Base-by-base conservation (phyloP, 2,329 filamentous ascomycete species). In the Colletotrichum trifolii region DNA sequence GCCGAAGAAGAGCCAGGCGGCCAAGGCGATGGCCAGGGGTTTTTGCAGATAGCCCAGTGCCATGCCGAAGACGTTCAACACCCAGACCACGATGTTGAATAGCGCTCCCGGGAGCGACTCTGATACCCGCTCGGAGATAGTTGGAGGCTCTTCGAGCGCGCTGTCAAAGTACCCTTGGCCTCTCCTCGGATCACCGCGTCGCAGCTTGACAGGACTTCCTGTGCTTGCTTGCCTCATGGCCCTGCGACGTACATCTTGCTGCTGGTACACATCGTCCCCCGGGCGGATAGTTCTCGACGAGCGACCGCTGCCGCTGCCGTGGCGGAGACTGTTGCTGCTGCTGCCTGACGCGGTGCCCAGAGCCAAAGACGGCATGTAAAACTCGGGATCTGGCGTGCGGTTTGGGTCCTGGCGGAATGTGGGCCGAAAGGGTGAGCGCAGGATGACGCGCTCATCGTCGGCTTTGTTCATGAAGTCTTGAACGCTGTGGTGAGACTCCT, bases 21-120 rank as follows among this genome's bases (percentile, higher is more conserved):
- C 84, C 11, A 93, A 75, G 2, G 87, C 73, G 64, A 89, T 79
- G 8, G 87, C 87, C 33, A 93, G 77, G 0, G 91, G 83, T 48
- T 86, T 88, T 74, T 91, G 90, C 3, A 89, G 79, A 59, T 88
- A 85, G 15, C 83, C 80, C 53, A 93, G 81, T 3, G 88, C 85
- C 58, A 89, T 82, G 6, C 80, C 79, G 11, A 91, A 66, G 13
- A 92, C 79, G 36, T 86, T 86, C 2, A 86, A 67, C 3, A 80
- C 63, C 82, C 89, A 91, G 17, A 73, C 72, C 6, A 81, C 64
- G 3, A 77, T 74, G 46, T 79, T 75, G 58, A 79, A 78, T 8
- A 83, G 7, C 7, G 77, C 75, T 3, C 72, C 70, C 0, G 80
- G 80, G 3, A 81, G 62, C 2, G 77, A 77, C 10, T 74, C 69